phyloP scores from a whole-genome alignment of 352 stramenopile genomes.

The Phytophthora cactorum region DNA sequence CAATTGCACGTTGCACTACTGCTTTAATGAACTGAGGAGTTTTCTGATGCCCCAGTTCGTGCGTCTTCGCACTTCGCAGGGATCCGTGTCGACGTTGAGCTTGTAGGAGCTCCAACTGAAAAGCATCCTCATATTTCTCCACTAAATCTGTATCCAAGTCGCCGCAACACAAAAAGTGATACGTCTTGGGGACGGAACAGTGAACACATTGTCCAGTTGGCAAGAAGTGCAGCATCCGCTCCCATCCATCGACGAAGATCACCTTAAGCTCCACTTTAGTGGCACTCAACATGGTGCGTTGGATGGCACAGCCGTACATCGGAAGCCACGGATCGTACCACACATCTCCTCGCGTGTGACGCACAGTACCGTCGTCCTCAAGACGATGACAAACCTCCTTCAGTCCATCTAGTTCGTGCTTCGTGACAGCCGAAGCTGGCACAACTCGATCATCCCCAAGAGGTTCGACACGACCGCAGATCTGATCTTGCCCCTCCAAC shows the following conservation, averaged over 20 bases:
- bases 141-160: constrained; percentile 18
- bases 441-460: constrained; percentile 21
- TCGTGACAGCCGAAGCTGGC: constrained; percentile 20
- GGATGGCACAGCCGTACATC: constrained; percentile 48
- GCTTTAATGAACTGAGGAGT: constrained; percentile 55
- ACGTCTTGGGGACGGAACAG: constrained; percentile 37
- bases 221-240: constrained; percentile 40
- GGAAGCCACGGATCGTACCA: constrained; percentile 49
- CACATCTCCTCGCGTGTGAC: constrained; percentile 22
- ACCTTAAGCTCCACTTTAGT: constrained; percentile 35
- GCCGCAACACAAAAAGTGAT: constrained; percentile 37
- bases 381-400: constrained; percentile 21
- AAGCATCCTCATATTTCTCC: constrained; percentile 3
- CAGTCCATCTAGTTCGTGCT: constrained; percentile 25
- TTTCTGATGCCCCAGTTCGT: constrained; percentile 49
- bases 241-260: constrained; percentile 51
- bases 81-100: constrained; percentile 31
- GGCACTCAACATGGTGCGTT: constrained; percentile 32
- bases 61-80: constrained; percentile 35
- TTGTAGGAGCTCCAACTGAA: constrained; percentile 27
- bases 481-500: not conserved
- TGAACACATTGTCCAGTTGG: constrained; percentile 35
- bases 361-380: not conserved
- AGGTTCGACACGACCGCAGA: constrained; percentile 5
- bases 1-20: constrained; percentile 23